Conservation (phyloP, 345 rosid genomes). For the Raphanus sativus region DNA sequence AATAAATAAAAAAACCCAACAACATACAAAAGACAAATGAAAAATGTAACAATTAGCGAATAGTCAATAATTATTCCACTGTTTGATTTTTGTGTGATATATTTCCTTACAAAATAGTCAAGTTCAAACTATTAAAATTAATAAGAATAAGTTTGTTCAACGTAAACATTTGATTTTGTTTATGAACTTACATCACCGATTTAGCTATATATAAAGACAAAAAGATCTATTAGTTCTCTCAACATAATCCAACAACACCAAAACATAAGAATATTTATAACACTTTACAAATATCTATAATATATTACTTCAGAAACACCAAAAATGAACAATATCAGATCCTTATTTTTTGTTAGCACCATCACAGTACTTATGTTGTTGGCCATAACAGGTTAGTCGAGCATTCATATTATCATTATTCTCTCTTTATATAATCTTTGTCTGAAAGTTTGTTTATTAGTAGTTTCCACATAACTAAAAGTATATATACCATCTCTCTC, state of each 20-base stretch:
- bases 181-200: neutral
- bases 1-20: too few species aligned
- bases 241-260: constrained; percentile 1
- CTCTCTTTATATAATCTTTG: neutral
- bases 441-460: neutral
- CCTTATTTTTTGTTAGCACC: neutral
- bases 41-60: too few species aligned
- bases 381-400: constrained; percentile 15
- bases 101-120: neutral
- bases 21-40: too few species aligned
- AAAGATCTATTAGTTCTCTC: neutral
- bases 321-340: constrained; percentile 9
- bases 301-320: neutral
- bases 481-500: neutral
- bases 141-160: neutral
- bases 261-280: constrained; percentile 6
- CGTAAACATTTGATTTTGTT: neutral
- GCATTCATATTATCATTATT: neutral
- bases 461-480: neutral
- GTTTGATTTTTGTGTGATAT: neutral
- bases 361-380: constrained; percentile 15
- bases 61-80: neutral
- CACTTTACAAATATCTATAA: neutral
- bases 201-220: neutral
- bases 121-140: neutral